Evolutionary conservation across 2,329 filamentous ascomycete species (phyloP), one percentile per base, ranked within the genome.

Genomic region (Clarireedia sp.): DNA sequence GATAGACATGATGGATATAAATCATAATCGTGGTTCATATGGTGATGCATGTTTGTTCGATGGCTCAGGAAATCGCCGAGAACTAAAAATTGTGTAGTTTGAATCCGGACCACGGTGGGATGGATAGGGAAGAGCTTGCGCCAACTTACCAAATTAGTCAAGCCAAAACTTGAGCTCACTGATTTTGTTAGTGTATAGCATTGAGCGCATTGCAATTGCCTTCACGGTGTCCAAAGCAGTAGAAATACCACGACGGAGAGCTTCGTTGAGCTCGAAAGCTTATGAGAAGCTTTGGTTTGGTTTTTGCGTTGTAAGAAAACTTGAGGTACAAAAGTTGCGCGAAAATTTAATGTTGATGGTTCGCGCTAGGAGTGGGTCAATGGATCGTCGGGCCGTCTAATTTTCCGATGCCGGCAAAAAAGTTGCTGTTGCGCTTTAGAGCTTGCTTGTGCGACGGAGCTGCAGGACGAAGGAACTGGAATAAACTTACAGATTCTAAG

Each of bases 21-120:
- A 38, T 33, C 46, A 36, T 57, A 23, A 24, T 53, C 45, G 54
- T 66, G 74, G 72, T 83, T 81, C 83, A 86, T 83, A 86, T 86
- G 83, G 83, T 86, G 84, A 82, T 86, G 83, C 83, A 86, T 86
- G 83, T 85, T 77, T 66, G 67, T 69, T 67, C 62, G 57, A 45
- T 68, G 67, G 66, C 64, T 68, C 68, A 70, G 65, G 67, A 60
- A 57, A 63, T 70, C 68, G 62, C 67, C 66, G 59, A 65, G 65
- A 55, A 55, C 48, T 55, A 46, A 55, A 55, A 66, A 64, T 60
- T 55, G 53, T 51, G 53, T 44, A 55, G 53, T 21, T 51, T 55
- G 48, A 51, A 51, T 51, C 48, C 48, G 41, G 41, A 45, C 47
- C 47, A 44, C 17, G 19, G 23, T 17, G 45, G 26, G 19, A 38